Percentiles rank a stretch among this genome's conserved stretches.
Evolutionary conservation across 2,329 filamentous ascomycete genomes (phyloP).

Genomic region (Colletotrichum costaricense): DNA sequence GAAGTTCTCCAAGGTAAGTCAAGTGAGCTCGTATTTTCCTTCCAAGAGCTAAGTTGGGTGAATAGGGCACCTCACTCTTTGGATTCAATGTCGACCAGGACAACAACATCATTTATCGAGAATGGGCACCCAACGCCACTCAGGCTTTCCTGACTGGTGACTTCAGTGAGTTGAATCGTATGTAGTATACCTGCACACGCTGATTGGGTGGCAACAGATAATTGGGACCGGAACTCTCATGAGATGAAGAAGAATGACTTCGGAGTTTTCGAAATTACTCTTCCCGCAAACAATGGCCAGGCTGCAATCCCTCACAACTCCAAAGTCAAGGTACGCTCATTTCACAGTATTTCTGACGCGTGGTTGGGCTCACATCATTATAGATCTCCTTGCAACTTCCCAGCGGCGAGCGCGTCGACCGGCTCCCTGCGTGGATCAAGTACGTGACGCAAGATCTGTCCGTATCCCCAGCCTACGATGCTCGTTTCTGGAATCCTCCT

Average conservation of each 20-base stretch:
- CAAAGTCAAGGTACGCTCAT: slow-evolving; percentile 83
- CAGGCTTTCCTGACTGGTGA: slow-evolving; percentile 91
- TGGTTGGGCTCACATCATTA: not conserved
- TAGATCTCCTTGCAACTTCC: slow-evolving; percentile 88
- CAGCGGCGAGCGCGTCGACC: slow-evolving; percentile 83
- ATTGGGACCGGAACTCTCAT: slow-evolving; percentile 85
- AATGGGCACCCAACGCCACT: slow-evolving; percentile 94
- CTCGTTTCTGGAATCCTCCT: slow-evolving; percentile 96
- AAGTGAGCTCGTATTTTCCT: not conserved
- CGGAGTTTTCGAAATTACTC: slow-evolving; percentile 85
- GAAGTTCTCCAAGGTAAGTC: slow-evolving; percentile 85
- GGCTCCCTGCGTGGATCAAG: slow-evolving; percentile 96
- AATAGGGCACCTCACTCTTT: slow-evolving; percentile 84
- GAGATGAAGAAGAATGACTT: slow-evolving; percentile 88
- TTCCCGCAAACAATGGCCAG: slow-evolving; percentile 79
- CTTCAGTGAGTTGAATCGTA: slow-evolving; percentile 75
- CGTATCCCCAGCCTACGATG: slow-evolving; percentile 93
- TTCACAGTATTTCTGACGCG: not conserved
- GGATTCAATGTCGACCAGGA: slow-evolving; percentile 85
- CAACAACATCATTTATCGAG: slow-evolving; percentile 89
- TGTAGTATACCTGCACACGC: not conserved
- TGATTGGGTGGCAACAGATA: slow-evolving; percentile 63
- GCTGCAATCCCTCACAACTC: slow-evolving; percentile 90
- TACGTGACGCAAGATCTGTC: slow-evolving; percentile 93
- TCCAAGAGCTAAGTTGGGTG: not conserved